A percentile compares a stretch with the other conserved stretches of the same genome.
phyloP scores from a whole-genome alignment of 164 flowering plant species.

The Cinnamomum chago region DNA sequence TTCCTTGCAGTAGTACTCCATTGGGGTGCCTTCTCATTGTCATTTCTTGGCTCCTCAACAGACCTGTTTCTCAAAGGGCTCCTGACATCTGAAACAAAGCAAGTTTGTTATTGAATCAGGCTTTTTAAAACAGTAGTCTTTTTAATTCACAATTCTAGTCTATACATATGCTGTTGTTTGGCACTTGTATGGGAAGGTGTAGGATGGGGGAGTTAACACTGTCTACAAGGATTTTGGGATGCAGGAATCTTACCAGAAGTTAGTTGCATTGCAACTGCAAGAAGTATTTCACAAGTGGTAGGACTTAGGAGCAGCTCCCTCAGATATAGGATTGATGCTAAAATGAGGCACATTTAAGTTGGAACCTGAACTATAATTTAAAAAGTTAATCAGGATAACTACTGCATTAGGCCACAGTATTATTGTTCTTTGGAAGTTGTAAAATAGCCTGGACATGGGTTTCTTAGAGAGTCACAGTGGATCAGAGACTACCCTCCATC shows the following conservation, averaged over 20 bases:
- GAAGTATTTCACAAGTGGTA: background rate
- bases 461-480: background rate
- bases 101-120: background rate
- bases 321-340: background rate
- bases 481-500: background rate
- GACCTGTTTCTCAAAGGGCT: constrained; percentile 6
- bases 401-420: no score
- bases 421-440: background rate
- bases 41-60: constrained; percentile 9
- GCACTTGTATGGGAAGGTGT: background rate
- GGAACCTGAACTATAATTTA: background rate
- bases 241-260: no score
- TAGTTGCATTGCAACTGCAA: background rate
- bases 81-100: constrained; percentile 9
- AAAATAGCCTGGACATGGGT: no score
- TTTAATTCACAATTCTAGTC: background rate
- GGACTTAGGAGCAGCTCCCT: background rate
- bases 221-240: no score
- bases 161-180: background rate
- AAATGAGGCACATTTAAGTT: background rate
- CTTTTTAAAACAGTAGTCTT: background rate
- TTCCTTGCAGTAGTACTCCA: constrained; percentile 1
- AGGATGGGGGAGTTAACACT: background rate
- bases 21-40: constrained; percentile 12
- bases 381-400: background rate